phyloP scores from a whole-genome alignment of 768 basidiomycete species.

The Boletus sp. region DNA sequence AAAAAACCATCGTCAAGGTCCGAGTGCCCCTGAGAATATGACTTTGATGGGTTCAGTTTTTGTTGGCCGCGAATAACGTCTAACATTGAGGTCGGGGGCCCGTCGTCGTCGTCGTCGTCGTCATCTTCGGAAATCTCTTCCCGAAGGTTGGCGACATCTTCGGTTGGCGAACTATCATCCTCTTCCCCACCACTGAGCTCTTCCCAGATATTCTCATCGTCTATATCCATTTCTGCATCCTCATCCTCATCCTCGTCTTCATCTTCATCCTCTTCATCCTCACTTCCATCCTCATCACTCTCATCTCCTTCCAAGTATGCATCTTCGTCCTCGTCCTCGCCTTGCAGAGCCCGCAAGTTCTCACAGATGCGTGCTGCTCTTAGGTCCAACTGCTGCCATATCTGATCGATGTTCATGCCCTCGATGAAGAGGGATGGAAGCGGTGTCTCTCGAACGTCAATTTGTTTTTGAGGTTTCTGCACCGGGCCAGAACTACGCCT shows the following conservation, averaged over 20 bases:
- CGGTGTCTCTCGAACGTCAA: slow-evolving; percentile 60
- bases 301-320: slow-evolving; percentile 17
- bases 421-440: slow-evolving; percentile 71
- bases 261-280: slow-evolving; percentile 30
- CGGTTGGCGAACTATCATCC: slow-evolving; percentile 27
- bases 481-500: slow-evolving; percentile 43
- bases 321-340: slow-evolving; percentile 39
- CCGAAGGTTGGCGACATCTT: slow-evolving; percentile 32
- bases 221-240: slow-evolving; percentile 32
- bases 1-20: slow-evolving; percentile 91
- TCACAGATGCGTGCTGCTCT: slow-evolving; percentile 67
- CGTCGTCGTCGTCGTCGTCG: slow-evolving; percentile 36
- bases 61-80: slow-evolving; percentile 26
- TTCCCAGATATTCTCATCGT: slow-evolving; percentile 27
- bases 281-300: slow-evolving; percentile 25
- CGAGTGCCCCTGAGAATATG: slow-evolving; percentile 32
- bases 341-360: slow-evolving; percentile 66
- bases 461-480: slow-evolving; percentile 32
- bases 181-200: slow-evolving; percentile 26
- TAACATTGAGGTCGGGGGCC: slow-evolving; percentile 22
- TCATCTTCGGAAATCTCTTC: slow-evolving; percentile 42
- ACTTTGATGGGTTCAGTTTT: slow-evolving; percentile 22
- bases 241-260: slow-evolving; percentile 30
- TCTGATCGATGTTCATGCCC: slow-evolving; percentile 79
- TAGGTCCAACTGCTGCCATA: slow-evolving; percentile 94